phyloP scores from a whole-genome alignment of 177 flowering plant genomes.

The Vitis hybrid region DNA sequence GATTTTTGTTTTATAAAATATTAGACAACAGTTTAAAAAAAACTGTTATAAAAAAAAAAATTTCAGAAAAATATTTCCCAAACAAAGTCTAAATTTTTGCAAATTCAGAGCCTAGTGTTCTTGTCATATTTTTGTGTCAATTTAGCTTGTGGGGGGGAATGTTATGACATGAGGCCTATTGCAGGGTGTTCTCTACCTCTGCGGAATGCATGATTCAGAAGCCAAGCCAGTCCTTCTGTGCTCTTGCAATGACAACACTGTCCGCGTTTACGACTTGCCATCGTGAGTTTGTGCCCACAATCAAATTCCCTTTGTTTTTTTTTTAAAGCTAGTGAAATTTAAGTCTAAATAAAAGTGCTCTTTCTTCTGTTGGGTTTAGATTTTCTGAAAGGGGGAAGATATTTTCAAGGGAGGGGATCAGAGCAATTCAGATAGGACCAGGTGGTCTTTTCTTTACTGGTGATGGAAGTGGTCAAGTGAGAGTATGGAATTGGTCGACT shows the following conservation, averaged over 20 bases:
- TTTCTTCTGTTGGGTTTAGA: conserved; percentile 13
- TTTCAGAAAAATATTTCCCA: too few species aligned
- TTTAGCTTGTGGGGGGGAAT: too few species aligned
- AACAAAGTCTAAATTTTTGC: too few species aligned
- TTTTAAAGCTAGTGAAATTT: too few species aligned
- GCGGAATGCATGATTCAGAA: conserved; percentile 82
- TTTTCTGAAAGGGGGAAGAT: conserved; percentile 36
- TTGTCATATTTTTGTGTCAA: too few species aligned
- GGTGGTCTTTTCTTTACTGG: conserved; percentile 38
- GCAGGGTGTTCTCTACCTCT: conserved; percentile 74
- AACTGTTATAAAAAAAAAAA: too few species aligned
- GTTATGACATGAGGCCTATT: conserved; percentile 1
- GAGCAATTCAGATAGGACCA: conserved; percentile 18
- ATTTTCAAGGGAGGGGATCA: conserved; percentile 22
- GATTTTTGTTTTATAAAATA: too few species aligned
- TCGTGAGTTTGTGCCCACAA: conserved; percentile 56
- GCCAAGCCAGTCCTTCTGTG: conserved; percentile 79
- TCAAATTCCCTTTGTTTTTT: too few species aligned
- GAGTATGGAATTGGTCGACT: conserved; percentile 26
- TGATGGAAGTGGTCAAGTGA: conserved; percentile 28
- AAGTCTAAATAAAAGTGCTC: too few species aligned
- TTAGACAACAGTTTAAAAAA: too few species aligned
- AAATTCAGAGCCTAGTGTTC: too few species aligned
- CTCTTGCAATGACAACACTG: conserved; percentile 71
- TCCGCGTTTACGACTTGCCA: conserved; percentile 84